These are phyloP conservation scores for Fusarium tupiense DNA, from an alignment of 2,329 filamentous ascomycete species.

Conservation along the genomic window DNA sequence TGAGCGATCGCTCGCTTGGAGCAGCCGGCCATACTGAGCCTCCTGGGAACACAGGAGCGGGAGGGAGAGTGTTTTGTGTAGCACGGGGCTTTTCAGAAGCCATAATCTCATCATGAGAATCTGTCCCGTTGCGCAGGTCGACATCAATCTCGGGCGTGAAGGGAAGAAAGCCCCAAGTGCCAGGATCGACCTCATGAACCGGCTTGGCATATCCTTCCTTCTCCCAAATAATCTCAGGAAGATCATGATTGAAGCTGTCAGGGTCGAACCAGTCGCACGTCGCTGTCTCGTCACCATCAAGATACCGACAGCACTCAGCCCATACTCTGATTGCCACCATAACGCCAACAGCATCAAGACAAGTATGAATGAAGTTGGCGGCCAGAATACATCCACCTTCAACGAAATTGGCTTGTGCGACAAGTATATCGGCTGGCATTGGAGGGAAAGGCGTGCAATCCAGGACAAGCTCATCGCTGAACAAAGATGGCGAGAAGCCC, in stretches of 20 bases:
- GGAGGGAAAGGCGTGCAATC: background rate
- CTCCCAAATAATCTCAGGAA: constrained; percentile 3
- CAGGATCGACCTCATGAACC: background rate
- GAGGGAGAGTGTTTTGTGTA: background rate
- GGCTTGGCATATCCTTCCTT: background rate
- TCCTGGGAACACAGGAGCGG: background rate
- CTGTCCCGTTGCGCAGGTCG: background rate
- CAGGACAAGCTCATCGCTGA: background rate
- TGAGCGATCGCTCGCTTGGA: background rate
- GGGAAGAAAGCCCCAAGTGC: background rate
- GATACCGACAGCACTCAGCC: constrained; percentile 11
- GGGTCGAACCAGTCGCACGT: constrained; percentile 3
- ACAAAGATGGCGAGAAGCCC: background rate
- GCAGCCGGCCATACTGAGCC: background rate
- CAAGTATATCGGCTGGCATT: background rate
- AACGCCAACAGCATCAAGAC: constrained; percentile 1
- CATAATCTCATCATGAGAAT: background rate
- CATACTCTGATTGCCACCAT: background rate
- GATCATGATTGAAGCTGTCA: constrained; percentile 2
- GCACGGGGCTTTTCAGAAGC: background rate
- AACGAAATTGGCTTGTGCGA: constrained; percentile 4
- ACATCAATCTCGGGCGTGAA: background rate
- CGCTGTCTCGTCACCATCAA: background rate
- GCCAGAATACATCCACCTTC: background rate
- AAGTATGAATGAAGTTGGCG: constrained; percentile 1